Base-by-base conservation (phyloP, 768 basidiomycete species). In the Russula sp. region DNA sequence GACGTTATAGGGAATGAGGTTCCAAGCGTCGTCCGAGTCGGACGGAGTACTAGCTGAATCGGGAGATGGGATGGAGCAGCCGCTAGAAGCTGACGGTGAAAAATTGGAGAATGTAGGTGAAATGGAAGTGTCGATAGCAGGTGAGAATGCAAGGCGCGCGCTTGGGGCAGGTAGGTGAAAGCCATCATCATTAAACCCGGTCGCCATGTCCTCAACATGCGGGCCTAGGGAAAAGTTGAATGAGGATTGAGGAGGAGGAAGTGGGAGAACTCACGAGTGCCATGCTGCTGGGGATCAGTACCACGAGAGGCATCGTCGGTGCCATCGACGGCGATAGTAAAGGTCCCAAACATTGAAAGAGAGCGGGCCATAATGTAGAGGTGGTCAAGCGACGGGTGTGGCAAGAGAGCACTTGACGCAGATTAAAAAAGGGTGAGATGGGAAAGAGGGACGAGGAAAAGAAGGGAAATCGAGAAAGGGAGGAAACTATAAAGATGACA, bases 1-100 rank as follows among this genome's bases (percentile, higher is more conserved):
- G 18, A 76, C 72, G 64, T 76, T 69, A 66, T 76, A 76, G 7
- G 75, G 73, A 47, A 75, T 70, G 53, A 76, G 72, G 55, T 75
- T 73, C 75, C 75, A 76, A 43, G 67, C 66, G 36, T 73, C 72
- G 36, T 68, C 69, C 10, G 60, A 42, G 20, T 68, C 66, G n/a
- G 64, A 43, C 8, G 61, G 45, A n/a, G 55, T 52, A 42, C 25
- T 48, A 1, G 47, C 58, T 41, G 65, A 56, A 29, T 51, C 47
- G 34, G 59, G 59, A 16, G 65, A 66, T 14, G 65, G 58, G 29
- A 63, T 56, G 32, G 60, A 61, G 55, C 54, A 55, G 32, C 63
- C 59, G 32, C 65, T 60, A n/a, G 66, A 57, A 59, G 62, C 59
- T 10, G 65, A 59, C 42, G 60, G 59, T 41, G 66, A 63, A 47